A percentile compares a stretch with the other conserved stretches of the same genome.
These are phyloP conservation scores for Panus rudis DNA, from an alignment of 768 basidiomycete species.

Conservation along the genomic window DNA sequence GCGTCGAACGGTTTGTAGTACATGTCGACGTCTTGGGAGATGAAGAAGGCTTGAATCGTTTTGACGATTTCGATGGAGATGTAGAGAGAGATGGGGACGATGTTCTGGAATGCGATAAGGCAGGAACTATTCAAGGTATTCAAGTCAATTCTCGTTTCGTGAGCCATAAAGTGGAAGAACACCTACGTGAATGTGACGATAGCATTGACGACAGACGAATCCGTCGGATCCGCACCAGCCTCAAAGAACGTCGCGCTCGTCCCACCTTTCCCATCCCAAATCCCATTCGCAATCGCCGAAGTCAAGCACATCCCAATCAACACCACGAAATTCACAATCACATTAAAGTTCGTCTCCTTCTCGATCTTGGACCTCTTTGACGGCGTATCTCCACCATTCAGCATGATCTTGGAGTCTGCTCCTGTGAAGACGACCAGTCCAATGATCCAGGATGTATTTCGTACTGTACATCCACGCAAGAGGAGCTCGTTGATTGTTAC, in stretches of 20 bases:
- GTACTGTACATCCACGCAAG: conserved; percentile 81
- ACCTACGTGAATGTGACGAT: conserved; percentile 89
- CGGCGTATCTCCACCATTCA: conserved; percentile 88
- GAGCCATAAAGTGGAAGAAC: background rate
- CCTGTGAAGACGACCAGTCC: conserved; percentile 94
- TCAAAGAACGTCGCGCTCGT: conserved; percentile 77
- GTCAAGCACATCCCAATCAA: conserved; percentile 70
- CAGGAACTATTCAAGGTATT: conserved; percentile 53
- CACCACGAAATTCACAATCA: conserved; percentile 85
- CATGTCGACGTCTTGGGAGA: conserved; percentile 94
- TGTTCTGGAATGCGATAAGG: conserved; percentile 95
- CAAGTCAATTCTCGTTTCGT: background rate
- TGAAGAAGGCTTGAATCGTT: conserved; percentile 95
- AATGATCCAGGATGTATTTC: conserved; percentile 90
- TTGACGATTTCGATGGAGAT: conserved; percentile 98
- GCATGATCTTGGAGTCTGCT: conserved; percentile 85
- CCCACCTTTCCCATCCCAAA: conserved; percentile 48
- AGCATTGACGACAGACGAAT: conserved; percentile 58
- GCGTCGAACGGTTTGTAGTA: conserved; percentile 85
- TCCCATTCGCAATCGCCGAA: conserved; percentile 70
- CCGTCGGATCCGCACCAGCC: conserved; percentile 52
- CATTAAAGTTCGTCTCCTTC: conserved; percentile 97
- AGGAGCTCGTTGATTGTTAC: conserved; percentile 91
- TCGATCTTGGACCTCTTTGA: conserved; percentile 98
- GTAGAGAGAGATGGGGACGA: conserved; percentile 92